Conservation (phyloP, 495 filamentous ascomycete genomes). For the Aspergillus coremiiformis region DNA sequence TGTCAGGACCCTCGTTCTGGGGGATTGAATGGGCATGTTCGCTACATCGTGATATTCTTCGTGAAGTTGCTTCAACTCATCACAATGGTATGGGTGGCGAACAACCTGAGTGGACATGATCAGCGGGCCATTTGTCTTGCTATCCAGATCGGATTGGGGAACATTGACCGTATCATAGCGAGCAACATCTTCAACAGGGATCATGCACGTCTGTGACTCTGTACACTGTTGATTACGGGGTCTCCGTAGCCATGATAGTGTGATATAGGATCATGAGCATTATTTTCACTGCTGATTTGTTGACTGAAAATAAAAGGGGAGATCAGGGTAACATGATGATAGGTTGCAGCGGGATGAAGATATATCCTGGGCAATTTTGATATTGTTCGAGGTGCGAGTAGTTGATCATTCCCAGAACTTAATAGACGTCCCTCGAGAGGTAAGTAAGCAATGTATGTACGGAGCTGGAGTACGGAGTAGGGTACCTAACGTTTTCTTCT, state of each 20-base stretch:
- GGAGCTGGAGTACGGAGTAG: no score
- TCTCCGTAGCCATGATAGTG: constrained; percentile 36
- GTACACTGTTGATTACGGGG: constrained; percentile 41
- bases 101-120: constrained; percentile 44
- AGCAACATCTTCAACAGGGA: constrained; percentile 37
- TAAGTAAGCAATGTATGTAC: no score
- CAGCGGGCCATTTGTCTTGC: constrained; percentile 43
- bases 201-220: constrained; percentile 35
- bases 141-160: constrained; percentile 38
- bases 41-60: constrained; percentile 40
- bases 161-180: constrained; percentile 40
- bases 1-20: constrained; percentile 15
- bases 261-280: constrained; percentile 29
- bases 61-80: constrained; percentile 33
- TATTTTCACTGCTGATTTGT: constrained; percentile 31
- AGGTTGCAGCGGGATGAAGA: constrained; percentile 29
- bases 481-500: not conserved
- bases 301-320: constrained; percentile 43
- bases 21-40: constrained; percentile 15
- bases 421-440: no score
- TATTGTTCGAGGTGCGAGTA: no score
- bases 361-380: constrained; percentile 42
- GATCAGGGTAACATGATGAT: constrained; percentile 41
- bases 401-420: no score
- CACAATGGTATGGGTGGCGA: constrained; percentile 38